A percentile compares a stretch with the other conserved stretches of the same genome.
These are phyloP conservation scores for Penium margaritaceum DNA, from an alignment of 139 green algal genomes.

Conservation along the genomic window DNA sequence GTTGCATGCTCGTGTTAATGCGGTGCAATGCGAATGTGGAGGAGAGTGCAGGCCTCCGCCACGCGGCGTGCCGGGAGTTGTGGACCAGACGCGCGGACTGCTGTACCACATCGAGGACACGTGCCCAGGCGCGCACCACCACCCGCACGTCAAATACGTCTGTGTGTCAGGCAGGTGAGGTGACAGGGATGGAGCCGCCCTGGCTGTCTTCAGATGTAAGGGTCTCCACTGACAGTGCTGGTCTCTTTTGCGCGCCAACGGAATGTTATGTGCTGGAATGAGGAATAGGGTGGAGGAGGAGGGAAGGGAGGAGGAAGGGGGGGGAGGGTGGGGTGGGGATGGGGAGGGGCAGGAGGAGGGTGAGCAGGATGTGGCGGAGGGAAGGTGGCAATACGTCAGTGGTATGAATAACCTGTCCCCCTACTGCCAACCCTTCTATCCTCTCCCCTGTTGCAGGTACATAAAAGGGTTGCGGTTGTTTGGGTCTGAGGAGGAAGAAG, in stretches of 20 bases:
- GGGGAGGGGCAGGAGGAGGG: no score
- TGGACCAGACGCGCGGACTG: constrained; percentile 90
- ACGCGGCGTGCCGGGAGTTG: constrained; percentile 49
- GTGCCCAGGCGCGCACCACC: constrained; percentile 52
- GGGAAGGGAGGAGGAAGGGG: no score
- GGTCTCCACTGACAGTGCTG: neutral
- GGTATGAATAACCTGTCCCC: neutral
- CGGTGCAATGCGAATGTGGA: no score
- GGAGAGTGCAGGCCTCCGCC: constrained; percentile 4
- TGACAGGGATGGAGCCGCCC: neutral
- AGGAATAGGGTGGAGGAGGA: no score
- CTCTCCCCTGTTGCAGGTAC: neutral
- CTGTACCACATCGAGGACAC: constrained; percentile 64
- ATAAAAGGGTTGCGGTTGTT: neutral
- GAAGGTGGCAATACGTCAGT: neutral
- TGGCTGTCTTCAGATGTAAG: neutral
- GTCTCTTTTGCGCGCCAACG: neutral
- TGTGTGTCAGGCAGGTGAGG: constrained; percentile 69
- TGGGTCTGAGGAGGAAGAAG: neutral
- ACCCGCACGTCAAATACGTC: constrained; percentile 65
- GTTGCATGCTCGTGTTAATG: no score
- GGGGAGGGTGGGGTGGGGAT: no score
- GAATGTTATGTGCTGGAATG: no score
- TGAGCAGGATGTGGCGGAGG: neutral
- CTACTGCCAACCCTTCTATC: neutral